Base-by-base conservation (phyloP, 2,329 filamentous ascomycete genomes). In the Penicillium brasilianum region DNA sequence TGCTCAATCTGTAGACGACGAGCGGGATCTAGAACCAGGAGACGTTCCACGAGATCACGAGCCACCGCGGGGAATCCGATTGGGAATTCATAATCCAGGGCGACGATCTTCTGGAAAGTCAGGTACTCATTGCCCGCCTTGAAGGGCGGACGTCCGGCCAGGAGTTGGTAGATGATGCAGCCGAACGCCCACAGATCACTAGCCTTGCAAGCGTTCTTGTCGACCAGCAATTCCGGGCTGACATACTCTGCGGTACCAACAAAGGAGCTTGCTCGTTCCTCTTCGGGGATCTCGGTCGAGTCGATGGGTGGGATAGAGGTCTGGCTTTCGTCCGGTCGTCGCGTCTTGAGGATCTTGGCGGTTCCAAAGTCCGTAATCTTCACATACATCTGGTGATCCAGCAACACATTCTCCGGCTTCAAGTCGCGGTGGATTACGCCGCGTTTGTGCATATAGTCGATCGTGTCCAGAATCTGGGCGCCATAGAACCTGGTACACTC, bases 321-420 rank as follows among this genome's bases (percentile, higher is more conserved):
- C 79, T 80, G 71, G 66, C 68, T 76, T 55, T 75, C 73, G 41
- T 76, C 67, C 81, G 84, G 66, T 84, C 83, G 72, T 58, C 71
- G 77, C 16, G 77, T 74, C 54, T 89, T 88, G 49, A 99, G 82
- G 64, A 99, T 87, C 76, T 97, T 98, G n/a, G 95, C 95, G 0
- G 95, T 99, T 44, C 95, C 95, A 74, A 99, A 99, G 78, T 99
- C 95, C 8, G 95, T 99, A 66, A 99, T 97, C 76, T 99, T 99
- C 78, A 98, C 89, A 72, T 98, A 92, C 91, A 97, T 96, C 72
- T 96, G 90, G 66, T 93, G 90, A 76, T 99, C 95, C 39, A 99
- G 83, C 7, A 99, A 85, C 4, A 99, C 93, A 67, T 99, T 99
- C 76, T 99, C 95, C 0, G 95, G 95, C 74, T 99, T 99, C 66